Base-by-base conservation (phyloP, 2,329 filamentous ascomycete genomes). In the Ascochyta fabae region DNA sequence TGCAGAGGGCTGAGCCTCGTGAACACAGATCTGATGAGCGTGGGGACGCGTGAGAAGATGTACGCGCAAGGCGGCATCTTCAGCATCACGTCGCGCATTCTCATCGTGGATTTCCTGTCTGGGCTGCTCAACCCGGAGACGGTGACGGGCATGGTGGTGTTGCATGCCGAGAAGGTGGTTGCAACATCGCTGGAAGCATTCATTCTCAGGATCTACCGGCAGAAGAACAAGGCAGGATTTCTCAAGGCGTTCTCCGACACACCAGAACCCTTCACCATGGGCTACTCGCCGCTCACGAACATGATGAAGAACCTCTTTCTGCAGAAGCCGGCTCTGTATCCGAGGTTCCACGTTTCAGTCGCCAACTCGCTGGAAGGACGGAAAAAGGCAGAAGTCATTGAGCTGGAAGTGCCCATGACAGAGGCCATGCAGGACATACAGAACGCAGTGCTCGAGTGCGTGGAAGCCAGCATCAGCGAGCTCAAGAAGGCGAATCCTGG, bases 191-290 rank as follows among this genome's bases (percentile, higher is more conserved):
- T 93, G 2, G 95, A 99, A 75, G 94, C 95, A 6, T 99, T 99
- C 75, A 97, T 99, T 59, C 80, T 98, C 56, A 86, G 95, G 35
- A 91, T 97, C 51, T 99, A 93, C 73, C 86, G 95, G 57, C 94
- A 98, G 77, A 91, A 91, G 80, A 99, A 99, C 77, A 96, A 96
- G 79, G 81, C 78, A 29, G 95, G 95, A 31, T 98, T 99, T 66
- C 81, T 99, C 29, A 99, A 99, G 71, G 95, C 95, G 12, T 96
- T 99, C 71, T 95, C 93, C 0, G 95, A 99, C 73, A 90, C 88
- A 31, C 94, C 95, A 0, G 93, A 98, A 70, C 90, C 93, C 0
- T 96, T 99, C 70, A 89, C 91, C 0, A 88, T 86, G 0, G 94
- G 93, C 1, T 98, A 96, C 75, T 87, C 92, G 4, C 94, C 95